Evolutionary conservation across 1,139 yeast species (phyloP), one percentile per base, ranked within the genome.

Genomic region (Lodderomyces beijingensis): DNA sequence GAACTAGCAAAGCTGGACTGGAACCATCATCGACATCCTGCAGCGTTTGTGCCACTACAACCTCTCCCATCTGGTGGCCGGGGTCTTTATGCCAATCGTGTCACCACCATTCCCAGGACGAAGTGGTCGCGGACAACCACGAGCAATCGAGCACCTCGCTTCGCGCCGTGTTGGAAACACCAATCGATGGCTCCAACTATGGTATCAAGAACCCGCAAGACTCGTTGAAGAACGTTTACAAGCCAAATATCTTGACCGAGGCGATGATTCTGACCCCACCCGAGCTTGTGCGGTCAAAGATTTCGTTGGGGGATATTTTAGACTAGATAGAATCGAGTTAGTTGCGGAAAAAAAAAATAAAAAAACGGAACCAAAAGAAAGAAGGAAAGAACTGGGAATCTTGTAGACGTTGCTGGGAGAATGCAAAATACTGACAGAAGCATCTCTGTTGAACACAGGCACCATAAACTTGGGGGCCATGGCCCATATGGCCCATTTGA

Each of bases 41-140:
- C 37, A 18, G 16, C 7, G 35, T 34, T 4, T 66, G 72, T 45
- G 31, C 36, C 3, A 45, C 62, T 1, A 34, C 30, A 1, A 49
- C 51, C 1, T 59, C 70, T 1, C 73, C 74, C 3, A 60, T 57
- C 30, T 67, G 74, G 74, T 62, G 71, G 68, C 35, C 36, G 7
- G 10, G 10, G 7, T 12, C 13, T 16, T 35, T 53, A 11, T 65
- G 70, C 34, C 70, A 63, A 34, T 43, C 54, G n/a, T 64, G 70
- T 35, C 50, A 54, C 38, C 61, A 56, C 7, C 21, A 40, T 35
- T n/a, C 36, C 38, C 17, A 37, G 34, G 3, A 24, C 16, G 25
- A 12, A 23, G 6, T 6, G 7, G 12, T 7, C 6, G 12, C 12
- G 14, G 11, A 23, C 6, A n/a, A n/a, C n/a, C 25, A 23, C 11